Evolutionary conservation across 2,329 filamentous ascomycete genomes (phyloP).

Genomic region (Madurella fahalii): DNA sequence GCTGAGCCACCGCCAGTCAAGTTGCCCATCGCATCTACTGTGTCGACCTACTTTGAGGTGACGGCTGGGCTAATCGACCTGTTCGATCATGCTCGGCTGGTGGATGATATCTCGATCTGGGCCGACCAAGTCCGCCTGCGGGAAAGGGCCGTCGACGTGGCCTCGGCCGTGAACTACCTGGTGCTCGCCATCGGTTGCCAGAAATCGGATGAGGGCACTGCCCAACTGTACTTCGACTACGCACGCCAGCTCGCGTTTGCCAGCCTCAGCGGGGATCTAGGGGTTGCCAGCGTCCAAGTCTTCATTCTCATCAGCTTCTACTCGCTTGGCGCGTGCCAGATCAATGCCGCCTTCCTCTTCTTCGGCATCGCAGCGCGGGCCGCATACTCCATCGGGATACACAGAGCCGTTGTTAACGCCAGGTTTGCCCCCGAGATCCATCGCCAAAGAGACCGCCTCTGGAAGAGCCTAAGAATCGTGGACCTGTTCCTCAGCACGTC

Average conservation of each 20-base stretch:
- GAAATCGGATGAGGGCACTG: slow-evolving; percentile 37
- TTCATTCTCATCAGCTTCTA: slow-evolving; percentile 50
- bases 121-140: slow-evolving; percentile 31
- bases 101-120: slow-evolving; percentile 42
- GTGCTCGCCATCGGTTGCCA: slow-evolving; percentile 49
- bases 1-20: slow-evolving; percentile 28
- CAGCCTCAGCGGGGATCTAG: slow-evolving; percentile 43
- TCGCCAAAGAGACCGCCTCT: slow-evolving; percentile 45
- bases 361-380: slow-evolving; percentile 51
- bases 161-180: slow-evolving; percentile 44
- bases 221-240: slow-evolving; percentile 47
- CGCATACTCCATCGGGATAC: slow-evolving; percentile 50
- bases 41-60: slow-evolving; percentile 36
- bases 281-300: slow-evolving; percentile 47
- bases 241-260: slow-evolving; percentile 44
- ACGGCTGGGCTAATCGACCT: slow-evolving; percentile 47
- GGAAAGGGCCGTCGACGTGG: slow-evolving; percentile 34
- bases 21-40: slow-evolving; percentile 27
- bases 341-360: slow-evolving; percentile 52
- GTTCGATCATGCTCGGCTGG: slow-evolving; percentile 40
- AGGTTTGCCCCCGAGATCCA: slow-evolving; percentile 45
- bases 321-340: slow-evolving; percentile 52
- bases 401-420: slow-evolving; percentile 51
- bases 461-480: slow-evolving; percentile 50
- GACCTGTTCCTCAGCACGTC: slow-evolving; percentile 51